Conservation (phyloP, 148 eudicot genomes). For the Cornus kousa region DNA sequence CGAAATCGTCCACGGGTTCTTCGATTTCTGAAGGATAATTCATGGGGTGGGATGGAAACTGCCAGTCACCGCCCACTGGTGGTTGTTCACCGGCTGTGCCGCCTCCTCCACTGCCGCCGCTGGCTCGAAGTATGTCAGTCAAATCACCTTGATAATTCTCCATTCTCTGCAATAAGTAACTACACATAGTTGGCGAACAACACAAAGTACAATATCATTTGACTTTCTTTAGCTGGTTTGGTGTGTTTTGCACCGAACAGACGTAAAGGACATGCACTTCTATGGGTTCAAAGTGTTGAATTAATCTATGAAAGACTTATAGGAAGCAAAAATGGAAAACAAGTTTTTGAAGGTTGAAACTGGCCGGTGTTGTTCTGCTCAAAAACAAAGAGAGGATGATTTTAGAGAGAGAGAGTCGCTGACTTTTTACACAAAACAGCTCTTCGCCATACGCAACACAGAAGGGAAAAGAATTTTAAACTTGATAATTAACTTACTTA, state of each 20-base stretch:
- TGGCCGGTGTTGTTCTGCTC: constrained; percentile 11
- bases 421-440: constrained; percentile 57
- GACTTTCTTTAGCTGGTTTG: constrained; percentile 2
- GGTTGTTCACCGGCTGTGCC: constrained; percentile 7
- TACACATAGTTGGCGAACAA: constrained; percentile 12
- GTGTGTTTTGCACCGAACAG: constrained; percentile 24
- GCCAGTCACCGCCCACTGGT: constrained; percentile 18
- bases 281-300: background rate
- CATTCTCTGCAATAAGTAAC: constrained; percentile 15
- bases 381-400: constrained; percentile 16
- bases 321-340: constrained; percentile 9
- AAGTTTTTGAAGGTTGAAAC: constrained; percentile 13
- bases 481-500: constrained; percentile 12
- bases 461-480: constrained; percentile 15
- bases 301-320: constrained; percentile 3
- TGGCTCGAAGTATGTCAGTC: constrained; percentile 62
- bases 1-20: constrained; percentile 32
- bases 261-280: constrained; percentile 28
- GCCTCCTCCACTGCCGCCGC: constrained; percentile 3
- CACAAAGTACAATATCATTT: constrained; percentile 1
- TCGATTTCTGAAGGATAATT: constrained; percentile 12
- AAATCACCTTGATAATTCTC: constrained; percentile 71
- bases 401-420: constrained; percentile 42
- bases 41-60: constrained; percentile 22
- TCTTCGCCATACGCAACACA: constrained; percentile 42